Conservation (phyloP, 2,329 filamentous ascomycete genomes). For the Anisogramma anomala region DNA sequence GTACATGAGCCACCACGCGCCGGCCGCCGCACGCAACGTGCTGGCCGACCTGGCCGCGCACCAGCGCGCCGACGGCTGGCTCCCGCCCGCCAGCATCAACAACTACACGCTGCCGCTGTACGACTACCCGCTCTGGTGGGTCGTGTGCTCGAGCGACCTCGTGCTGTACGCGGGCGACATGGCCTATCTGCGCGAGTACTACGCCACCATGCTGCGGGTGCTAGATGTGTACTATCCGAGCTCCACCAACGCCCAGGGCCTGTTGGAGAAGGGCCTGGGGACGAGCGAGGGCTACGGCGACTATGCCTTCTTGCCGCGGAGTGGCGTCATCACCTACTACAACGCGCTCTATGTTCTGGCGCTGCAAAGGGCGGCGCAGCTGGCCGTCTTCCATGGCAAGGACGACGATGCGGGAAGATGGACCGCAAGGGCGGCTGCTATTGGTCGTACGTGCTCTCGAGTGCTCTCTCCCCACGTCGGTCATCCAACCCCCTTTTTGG, state of each 20-base stretch:
- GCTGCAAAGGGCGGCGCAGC: conserved; percentile 30
- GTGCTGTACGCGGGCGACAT: conserved; percentile 38
- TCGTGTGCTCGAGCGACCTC: conserved; percentile 35
- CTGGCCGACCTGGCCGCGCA: conserved; percentile 37
- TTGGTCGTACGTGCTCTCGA: conserved; percentile 18
- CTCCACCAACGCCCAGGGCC: conserved; percentile 24
- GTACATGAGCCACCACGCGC: conserved; percentile 34
- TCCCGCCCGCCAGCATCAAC: conserved; percentile 40
- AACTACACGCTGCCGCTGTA: conserved; percentile 37
- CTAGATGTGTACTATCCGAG: conserved; percentile 36
- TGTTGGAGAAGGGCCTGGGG: conserved; percentile 25
- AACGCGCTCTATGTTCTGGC: conserved; percentile 39
- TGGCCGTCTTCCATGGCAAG: conserved; percentile 26
- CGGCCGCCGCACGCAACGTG: conserved; percentile 32
- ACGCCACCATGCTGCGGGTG: conserved; percentile 27
- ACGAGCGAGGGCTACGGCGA: conserved; percentile 36
- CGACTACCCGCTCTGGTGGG: conserved; percentile 44
- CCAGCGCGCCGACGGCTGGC: conserved; percentile 40
- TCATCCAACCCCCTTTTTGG: not conserved
- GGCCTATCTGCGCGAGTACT: conserved; percentile 30
- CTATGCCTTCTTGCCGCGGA: conserved; percentile 38
- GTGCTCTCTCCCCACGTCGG: not conserved
- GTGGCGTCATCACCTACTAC: conserved; percentile 39
- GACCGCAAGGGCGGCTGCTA: conserved; percentile 24
- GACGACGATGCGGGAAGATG: conserved; percentile 28